A percentile compares a stretch with the other conserved stretches of the same genome.
These are phyloP conservation scores for Mortierella antarctica DNA, from an alignment of 192 early-diverging fungal species.

Conservation along the genomic window DNA sequence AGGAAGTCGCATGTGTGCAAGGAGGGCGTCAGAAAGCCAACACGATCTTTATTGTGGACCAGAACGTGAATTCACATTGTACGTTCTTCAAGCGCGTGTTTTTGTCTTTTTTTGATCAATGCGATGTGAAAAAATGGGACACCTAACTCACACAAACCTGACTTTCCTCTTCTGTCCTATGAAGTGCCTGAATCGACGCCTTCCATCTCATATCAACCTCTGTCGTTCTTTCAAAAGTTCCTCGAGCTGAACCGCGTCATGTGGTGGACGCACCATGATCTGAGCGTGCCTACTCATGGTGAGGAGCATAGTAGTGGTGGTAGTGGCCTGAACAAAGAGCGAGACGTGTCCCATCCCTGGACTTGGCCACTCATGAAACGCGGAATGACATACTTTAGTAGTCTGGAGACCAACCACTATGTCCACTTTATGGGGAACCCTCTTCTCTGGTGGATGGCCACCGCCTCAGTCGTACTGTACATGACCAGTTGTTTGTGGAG, in stretches of 20 bases:
- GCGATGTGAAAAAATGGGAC: neutral
- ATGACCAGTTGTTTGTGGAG: slow-evolving; percentile 55
- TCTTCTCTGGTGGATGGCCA: slow-evolving; percentile 82
- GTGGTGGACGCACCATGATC: slow-evolving; percentile 86
- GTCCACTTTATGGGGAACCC: slow-evolving; percentile 96
- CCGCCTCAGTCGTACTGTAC: slow-evolving; percentile 68
- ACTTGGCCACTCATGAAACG: slow-evolving; percentile 88
- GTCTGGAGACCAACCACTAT: slow-evolving; percentile 65
- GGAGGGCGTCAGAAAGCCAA: slow-evolving; percentile 37
- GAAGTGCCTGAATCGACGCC: slow-evolving; percentile 64
- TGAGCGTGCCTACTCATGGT: slow-evolving; percentile 77
- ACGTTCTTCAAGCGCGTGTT: neutral
- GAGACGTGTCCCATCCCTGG: slow-evolving; percentile 89
- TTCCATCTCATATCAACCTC: slow-evolving; percentile 65
- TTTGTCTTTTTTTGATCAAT: neutral
- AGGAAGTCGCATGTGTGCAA: slow-evolving; percentile 45
- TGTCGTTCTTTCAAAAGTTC: slow-evolving; percentile 87
- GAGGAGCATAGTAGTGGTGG: slow-evolving; percentile 52
- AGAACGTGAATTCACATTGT: slow-evolving; percentile 41
- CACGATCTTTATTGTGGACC: slow-evolving; percentile 47
- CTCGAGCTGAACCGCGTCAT: slow-evolving; percentile 88
- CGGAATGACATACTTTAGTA: slow-evolving; percentile 90
- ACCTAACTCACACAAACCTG: neutral
- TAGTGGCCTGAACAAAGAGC: slow-evolving; percentile 67
- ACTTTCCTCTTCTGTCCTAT: slow-evolving; percentile 1